Base-by-base conservation (phyloP, 106 monocot genomes). In the Posidonia australis region DNA sequence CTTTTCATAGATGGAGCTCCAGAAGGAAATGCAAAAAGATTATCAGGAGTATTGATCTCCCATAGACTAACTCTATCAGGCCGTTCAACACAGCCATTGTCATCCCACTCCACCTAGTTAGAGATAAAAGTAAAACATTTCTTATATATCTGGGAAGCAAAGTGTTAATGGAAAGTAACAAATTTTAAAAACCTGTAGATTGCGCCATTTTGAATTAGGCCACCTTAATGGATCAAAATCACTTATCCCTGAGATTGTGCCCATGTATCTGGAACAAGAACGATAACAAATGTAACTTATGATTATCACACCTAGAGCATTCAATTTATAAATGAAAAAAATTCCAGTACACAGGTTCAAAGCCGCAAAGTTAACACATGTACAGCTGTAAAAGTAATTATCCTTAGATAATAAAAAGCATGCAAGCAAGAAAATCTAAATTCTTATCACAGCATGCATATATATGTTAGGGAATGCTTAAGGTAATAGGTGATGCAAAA, bases 171-270 rank as follows among this genome's bases (percentile, higher is more conserved):
- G 13, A 16, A 28, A 42, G 23, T 13, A 13, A 59, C 1, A 17
- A 13, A 48, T 31, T 9, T 14, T 9, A 53, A 13, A 57, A 7
- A 90, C 94, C 75, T 98, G 98, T 55, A 98, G 67, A 79, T 87
- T 98, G 13, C 87, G 83, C 91, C 98, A 98, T 46, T 88, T 91
- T 47, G 98, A 98, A 68, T 88, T 98, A 13, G 85, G 80, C 98
- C 98, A 98, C 77, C 85, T 85, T 54, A 83, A 52, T 36, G 84
- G 78, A 71, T 98, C 98, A 63, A 58, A 81, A 70, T 98, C 98
- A 65, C 73, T 91, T 43, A 88, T 81, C 13, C 87, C 91, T 52
- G 70, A 51, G 45, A 98, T 73, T 26, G 85, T 91, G 21, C 98
- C 98, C 81, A 79, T 87, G 66, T 76, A 91, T 67, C 94, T 94